Evolutionary conservation across 2,329 filamentous ascomycete species (phyloP).

Genomic region (Pyrenophora teres): DNA sequence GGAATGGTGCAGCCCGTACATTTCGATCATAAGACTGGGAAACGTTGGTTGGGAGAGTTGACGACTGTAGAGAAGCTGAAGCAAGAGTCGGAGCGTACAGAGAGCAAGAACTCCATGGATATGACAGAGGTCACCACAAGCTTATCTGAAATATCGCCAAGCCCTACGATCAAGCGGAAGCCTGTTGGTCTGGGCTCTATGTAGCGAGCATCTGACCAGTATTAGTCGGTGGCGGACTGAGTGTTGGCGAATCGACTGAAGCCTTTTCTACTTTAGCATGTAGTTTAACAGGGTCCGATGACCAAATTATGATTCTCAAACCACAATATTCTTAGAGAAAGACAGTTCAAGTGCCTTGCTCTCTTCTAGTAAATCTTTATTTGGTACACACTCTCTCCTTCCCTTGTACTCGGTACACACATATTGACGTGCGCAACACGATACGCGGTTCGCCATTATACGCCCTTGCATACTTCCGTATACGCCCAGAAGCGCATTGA

Average conservation of each 20-base stretch:
- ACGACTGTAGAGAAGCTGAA: conserved; percentile 28
- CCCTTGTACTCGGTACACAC: not conserved
- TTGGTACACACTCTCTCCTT: not conserved
- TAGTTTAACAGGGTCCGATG: not conserved
- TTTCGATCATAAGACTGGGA: conserved; percentile 38
- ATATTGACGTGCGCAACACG: too few relatives aligned
- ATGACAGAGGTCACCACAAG: conserved; percentile 17
- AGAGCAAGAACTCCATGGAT: conserved; percentile 8
- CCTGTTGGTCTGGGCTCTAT: conserved; percentile 13
- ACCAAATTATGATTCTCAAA: not conserved
- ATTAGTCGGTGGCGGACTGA: not conserved
- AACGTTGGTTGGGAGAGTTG: conserved; percentile 30
- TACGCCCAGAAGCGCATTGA: too few relatives aligned
- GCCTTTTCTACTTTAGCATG: conserved; percentile 3
- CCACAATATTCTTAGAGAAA: too few relatives aligned
- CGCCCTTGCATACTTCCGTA: too few relatives aligned
- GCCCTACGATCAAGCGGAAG: conserved; percentile 19
- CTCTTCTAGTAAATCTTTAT: not conserved
- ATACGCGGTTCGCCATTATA: too few relatives aligned
- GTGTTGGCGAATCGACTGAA: not conserved
- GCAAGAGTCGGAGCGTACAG: conserved; percentile 10
- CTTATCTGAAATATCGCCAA: conserved; percentile 14
- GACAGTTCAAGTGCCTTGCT: too few relatives aligned
- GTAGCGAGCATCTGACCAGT: not conserved
- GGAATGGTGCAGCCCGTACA: conserved; percentile 37